A percentile compares a stretch with the other conserved stretches of the same genome.
phyloP scores from a whole-genome alignment of 257 asterid species.

The Nicotiana otophora region DNA sequence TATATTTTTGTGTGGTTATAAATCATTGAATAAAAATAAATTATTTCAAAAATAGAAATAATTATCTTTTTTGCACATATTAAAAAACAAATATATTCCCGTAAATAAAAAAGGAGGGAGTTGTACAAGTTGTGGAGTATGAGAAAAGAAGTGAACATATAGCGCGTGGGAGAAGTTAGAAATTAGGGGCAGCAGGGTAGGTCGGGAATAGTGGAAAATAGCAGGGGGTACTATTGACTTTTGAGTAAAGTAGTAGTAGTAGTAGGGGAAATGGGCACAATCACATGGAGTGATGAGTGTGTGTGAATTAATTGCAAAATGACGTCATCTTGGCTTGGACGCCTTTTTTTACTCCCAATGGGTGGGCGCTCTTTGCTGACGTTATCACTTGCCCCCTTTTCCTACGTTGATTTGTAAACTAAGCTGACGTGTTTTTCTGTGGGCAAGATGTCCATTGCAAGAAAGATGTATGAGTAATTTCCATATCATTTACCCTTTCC shows the following conservation, averaged over 20 bases:
- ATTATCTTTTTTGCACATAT: too few species aligned
- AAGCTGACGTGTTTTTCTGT: slow-evolving; percentile 17
- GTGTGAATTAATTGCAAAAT: slow-evolving; percentile 8
- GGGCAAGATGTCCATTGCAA: not conserved
- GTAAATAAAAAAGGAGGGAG: too few species aligned
- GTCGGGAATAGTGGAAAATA: not conserved
- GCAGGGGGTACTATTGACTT: not conserved
- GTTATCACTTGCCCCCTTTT: slow-evolving; percentile 3
- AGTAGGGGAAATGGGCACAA: not conserved
- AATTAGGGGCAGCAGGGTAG: not conserved
- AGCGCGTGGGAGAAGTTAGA: not conserved
- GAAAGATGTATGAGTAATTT: too few species aligned
- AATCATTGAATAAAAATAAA: too few species aligned
- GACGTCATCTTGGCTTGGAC: slow-evolving; percentile 28
- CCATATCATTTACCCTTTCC: too few species aligned
- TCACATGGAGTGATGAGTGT: slow-evolving; percentile 29
- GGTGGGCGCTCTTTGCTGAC: slow-evolving; percentile 15
- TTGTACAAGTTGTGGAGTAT: not conserved
- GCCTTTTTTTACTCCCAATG: not conserved
- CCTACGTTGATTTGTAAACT: not conserved
- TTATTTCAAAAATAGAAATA: too few species aligned
- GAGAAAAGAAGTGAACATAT: not conserved
- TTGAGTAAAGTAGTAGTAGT: not conserved
- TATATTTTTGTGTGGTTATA: too few species aligned
- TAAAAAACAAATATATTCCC: too few species aligned